phyloP scores from a whole-genome alignment of 805 yeast genomes.

The Saccharomycopsis sp. region DNA sequence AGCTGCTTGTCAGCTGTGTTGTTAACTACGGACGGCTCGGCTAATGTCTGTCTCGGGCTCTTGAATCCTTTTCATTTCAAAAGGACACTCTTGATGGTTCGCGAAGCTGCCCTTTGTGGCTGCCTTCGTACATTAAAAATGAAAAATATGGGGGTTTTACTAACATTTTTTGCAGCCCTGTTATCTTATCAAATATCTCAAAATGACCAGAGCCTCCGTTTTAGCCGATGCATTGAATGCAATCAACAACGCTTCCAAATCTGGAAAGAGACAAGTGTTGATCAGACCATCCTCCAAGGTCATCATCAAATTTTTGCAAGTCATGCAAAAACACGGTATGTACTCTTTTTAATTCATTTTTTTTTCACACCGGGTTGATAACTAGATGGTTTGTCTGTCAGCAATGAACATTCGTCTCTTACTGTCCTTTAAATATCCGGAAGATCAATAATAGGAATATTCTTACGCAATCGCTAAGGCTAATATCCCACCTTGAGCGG shows the following conservation, averaged over 20 bases:
- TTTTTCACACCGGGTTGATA: slow-evolving; percentile 18
- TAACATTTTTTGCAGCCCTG: background rate
- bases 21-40: no score
- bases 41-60: no score
- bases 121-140: background rate
- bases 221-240: slow-evolving; percentile 97
- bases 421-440: slow-evolving; percentile 22
- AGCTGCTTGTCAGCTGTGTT: no score
- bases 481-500: slow-evolving; percentile 7
- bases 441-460: slow-evolving; percentile 13
- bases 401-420: slow-evolving; percentile 18
- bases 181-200: no score
- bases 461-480: slow-evolving; percentile 16
- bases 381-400: slow-evolving; percentile 22
- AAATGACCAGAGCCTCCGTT: slow-evolving; percentile 96
- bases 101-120: background rate
- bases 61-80: slow-evolving; percentile 12
- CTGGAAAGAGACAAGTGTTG: slow-evolving; percentile 98
- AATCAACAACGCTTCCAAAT: slow-evolving; percentile 97
- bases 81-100: slow-evolving; percentile 22
- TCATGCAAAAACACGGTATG: slow-evolving; percentile 84
- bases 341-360: slow-evolving; percentile 5
- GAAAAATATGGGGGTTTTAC: background rate
- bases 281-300: slow-evolving; percentile 98
- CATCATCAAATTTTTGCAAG: slow-evolving; percentile 91